Evolutionary conservation across 305 asterid species (phyloP).

Genomic region (Fraxinus baroniana): DNA sequence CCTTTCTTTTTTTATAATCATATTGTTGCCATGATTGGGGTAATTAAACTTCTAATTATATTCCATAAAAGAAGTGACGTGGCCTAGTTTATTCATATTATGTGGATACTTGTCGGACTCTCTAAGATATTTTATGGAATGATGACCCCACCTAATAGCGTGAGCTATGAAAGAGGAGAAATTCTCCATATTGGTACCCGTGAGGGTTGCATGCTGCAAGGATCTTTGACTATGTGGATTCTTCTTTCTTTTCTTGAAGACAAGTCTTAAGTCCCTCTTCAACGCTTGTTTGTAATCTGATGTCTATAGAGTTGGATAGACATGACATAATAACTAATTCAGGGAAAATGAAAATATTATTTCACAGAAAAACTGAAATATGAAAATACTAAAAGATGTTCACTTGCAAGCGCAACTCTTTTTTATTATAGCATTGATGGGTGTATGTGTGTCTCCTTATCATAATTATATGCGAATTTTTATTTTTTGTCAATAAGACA

Average conservation of each 20-base stretch:
- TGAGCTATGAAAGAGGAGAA: neutral
- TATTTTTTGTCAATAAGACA: neutral
- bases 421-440: neutral
- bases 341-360: neutral
- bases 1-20: neutral
- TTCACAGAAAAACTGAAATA: neutral
- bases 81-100: neutral
- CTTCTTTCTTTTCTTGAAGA: neutral
- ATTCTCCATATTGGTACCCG: neutral
- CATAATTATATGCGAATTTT: neutral
- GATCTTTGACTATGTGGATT: neutral
- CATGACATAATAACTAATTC: neutral
- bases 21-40: neutral
- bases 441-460: neutral
- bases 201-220: neutral
- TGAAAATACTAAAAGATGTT: neutral
- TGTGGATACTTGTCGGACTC: neutral
- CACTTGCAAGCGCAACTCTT: neutral
- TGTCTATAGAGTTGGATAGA: neutral
- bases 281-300: neutral
- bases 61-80: neutral
- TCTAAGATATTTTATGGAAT: neutral
- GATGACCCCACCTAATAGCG: neutral
- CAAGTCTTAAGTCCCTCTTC: neutral
- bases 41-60: neutral